Base-by-base conservation (phyloP, 2,329 filamentous ascomycete species). In the Fusarium oligoseptatum region DNA sequence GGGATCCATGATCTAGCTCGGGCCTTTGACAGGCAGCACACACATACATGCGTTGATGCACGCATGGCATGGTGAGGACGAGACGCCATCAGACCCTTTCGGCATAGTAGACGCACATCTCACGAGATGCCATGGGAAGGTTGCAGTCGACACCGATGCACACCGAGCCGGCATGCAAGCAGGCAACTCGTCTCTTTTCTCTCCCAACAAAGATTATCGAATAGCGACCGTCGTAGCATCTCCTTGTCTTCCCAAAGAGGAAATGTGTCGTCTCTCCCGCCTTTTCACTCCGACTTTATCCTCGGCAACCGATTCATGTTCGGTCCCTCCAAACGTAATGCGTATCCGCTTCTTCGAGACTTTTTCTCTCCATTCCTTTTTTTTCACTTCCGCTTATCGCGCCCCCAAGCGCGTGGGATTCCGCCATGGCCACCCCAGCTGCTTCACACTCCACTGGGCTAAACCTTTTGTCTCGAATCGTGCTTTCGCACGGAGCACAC, bases 301-400 rank as follows among this genome's bases (percentile, higher is more conserved):
- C 66, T 78, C 48, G 66, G 66, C n/a, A 70, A 66, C 34, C 22
- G n/a, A n/a, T 39, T 52, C 37, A 17, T 32, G 22, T 22, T 60
- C 34, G 57, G 43, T 29, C 43, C 34, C 39, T 43, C n/a, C 22
- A 67, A 60, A 67, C 70, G 70, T 76, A 76, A 76, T 65, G 34
- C 12, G 22, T 64, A 67, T 68, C 63, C 66, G 68, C 58, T 67
- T 22, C 29, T 34, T 62, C 39, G 37, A 36, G 39, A 20, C 11
- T 37, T 57, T 43, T 67, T 66, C 37, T 57, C 17, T 58, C 20
- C 39, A n/a, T 67, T 60, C 43, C 34, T 29, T 48, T 48, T 48
- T 27, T 68, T 62, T 60, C 2, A 14, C 37, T 50, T 60, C 69
- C 67, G 66, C 66, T 66, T 65, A 73, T 67, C 60, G 65, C 65